Percentiles rank a stretch among this genome's conserved stretches.
Conservation (phyloP, 2,329 filamentous ascomycete species). For the Aspergillus fructus region DNA sequence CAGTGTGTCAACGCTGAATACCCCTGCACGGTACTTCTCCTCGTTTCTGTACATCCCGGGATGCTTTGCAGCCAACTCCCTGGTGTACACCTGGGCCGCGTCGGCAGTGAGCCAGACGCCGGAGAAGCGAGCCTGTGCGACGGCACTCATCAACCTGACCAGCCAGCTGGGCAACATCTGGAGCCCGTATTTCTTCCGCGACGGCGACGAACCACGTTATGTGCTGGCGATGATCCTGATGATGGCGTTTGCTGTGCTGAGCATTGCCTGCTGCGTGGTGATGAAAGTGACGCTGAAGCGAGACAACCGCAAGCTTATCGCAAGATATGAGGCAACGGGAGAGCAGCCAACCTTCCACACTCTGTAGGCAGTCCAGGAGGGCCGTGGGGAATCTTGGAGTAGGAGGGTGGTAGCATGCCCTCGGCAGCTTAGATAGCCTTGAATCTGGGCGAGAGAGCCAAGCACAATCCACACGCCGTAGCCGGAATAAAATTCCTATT, state of each 20-base stretch:
- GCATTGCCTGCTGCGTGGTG: not conserved
- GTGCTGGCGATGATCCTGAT: slow-evolving; percentile 25
- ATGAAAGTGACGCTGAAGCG: not conserved
- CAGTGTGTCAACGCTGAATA: slow-evolving; percentile 1
- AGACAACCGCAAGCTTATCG: not conserved
- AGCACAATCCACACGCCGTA: too few relatives aligned
- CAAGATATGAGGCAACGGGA: not conserved
- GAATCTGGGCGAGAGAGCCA: too few relatives aligned
- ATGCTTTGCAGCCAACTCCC: slow-evolving; percentile 34
- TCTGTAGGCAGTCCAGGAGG: not conserved
- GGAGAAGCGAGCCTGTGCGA: slow-evolving; percentile 39
- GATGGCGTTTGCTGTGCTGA: not conserved
- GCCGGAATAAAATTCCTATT: too few relatives aligned
- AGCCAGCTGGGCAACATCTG: slow-evolving; percentile 42
- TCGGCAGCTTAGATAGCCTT: too few relatives aligned
- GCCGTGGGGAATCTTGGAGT: too few relatives aligned
- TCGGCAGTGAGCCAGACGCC: slow-evolving; percentile 36
- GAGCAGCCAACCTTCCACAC: not conserved
- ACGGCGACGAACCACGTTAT: slow-evolving; percentile 29
- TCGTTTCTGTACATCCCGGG: slow-evolving; percentile 36
- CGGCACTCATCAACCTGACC: slow-evolving; percentile 39
- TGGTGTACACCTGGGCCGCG: slow-evolving; percentile 39
- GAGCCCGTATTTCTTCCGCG: slow-evolving; percentile 37
- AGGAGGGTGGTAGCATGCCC: too few relatives aligned
- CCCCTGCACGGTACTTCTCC: slow-evolving; percentile 20